Evolutionary conservation across 129 eudicot species (phyloP).

Genomic region (Pittosporum tobira): DNA sequence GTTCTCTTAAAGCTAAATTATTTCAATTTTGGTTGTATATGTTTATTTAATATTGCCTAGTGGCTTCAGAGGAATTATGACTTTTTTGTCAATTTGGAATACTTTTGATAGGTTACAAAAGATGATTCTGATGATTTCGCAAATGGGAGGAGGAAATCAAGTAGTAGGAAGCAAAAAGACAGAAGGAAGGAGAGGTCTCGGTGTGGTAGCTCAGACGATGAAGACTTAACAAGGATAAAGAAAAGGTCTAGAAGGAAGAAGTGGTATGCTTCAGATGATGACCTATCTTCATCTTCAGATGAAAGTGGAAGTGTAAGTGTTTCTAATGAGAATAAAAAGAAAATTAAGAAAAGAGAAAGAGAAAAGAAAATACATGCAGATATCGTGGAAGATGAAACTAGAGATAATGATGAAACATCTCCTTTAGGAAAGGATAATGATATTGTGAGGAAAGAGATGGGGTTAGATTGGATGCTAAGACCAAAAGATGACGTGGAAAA

Average conservation of each 20-base stretch:
- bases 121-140: conserved; percentile 27
- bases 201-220: conserved; percentile 48
- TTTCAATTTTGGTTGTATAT: background rate
- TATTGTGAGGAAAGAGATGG: conserved; percentile 63
- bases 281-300: conserved; percentile 34
- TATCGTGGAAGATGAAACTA: conserved; percentile 19
- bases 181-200: conserved; percentile 40
- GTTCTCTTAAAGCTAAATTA: background rate
- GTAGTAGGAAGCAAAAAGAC: conserved; percentile 29
- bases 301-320: conserved; percentile 30
- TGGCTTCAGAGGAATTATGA: background rate
- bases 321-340: conserved; percentile 27
- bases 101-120: conserved; percentile 26
- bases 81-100: background rate
- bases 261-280: conserved; percentile 78
- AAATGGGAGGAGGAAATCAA: conserved; percentile 21
- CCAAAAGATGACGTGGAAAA: conserved; percentile 41
- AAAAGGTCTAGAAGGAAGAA: conserved; percentile 65
- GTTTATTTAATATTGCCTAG: too few relatives aligned
- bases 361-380: conserved; percentile 20
- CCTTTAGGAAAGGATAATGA: conserved; percentile 13
- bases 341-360: conserved; percentile 21
- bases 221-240: conserved; percentile 48
- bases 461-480: conserved; percentile 88
- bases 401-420: conserved; percentile 12